Base-by-base conservation (phyloP, 768 basidiomycete genomes). In the Lentinula aciculospora region DNA sequence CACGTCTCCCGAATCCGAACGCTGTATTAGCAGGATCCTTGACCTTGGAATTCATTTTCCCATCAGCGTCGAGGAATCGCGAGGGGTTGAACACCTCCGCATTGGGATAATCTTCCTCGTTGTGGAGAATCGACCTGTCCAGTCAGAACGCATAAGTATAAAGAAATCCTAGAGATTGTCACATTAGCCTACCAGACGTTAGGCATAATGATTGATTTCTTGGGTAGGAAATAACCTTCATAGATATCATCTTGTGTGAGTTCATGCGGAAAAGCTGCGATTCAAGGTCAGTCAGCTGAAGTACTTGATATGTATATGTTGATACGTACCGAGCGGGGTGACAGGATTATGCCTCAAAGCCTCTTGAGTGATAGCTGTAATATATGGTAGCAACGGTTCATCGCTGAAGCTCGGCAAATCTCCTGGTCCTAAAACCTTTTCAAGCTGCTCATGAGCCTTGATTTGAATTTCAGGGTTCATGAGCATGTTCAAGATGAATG, bases 311-410 rank as follows among this genome's bases (percentile, higher is more conserved):
- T 31, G n/a, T n/a, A 34, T 45, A 34, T 34, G 32, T 34, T 3
- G 15, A n/a, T 1, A 58, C 63, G 36, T 58, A 70, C 68, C 62
- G 9, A 70, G 55, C 1, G 67, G 69, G 7, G 63, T 61, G 32
- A 67, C 63, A 29, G 59, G 62, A 28, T 63, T 64, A 67, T 67
- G 69, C 25, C 72, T 62, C 49, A 74, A 44, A 0, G 64, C 59
- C 53, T 74, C 73, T 53, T 65, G 65, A 3, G 63, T 60, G 4
- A 72, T 63, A 7, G 73, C 72, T 12, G 64, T 66, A 28, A 72
- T 62, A 37, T 70, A 73, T 3, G 72, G 72, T 19, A 74, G 47
- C 2, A 40, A 54, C 13, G 27, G 17, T 31, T 48, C 46, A 28
- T 61, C 60, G 15, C 40, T 34, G 17, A 61, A 53, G 21, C 17